Evolutionary conservation across 1,284 basidiomycete genomes (phyloP).

Genomic region (Irpex lacteus): DNA sequence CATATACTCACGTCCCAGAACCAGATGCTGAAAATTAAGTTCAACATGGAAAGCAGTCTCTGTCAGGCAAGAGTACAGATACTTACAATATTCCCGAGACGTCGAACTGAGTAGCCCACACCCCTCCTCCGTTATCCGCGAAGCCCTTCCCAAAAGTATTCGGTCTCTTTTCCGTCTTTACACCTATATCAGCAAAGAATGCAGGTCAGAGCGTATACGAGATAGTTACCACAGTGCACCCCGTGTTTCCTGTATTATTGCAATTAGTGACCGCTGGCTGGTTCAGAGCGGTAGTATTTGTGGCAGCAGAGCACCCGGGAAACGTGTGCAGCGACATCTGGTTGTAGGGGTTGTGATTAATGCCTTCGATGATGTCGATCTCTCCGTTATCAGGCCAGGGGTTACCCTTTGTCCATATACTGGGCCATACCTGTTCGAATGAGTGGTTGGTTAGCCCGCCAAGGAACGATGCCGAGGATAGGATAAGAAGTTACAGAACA

Average conservation of each 20-base stretch:
- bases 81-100: conserved; percentile 35
- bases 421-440: conserved; percentile 44
- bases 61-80: background rate
- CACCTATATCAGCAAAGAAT: background rate
- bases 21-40: conserved; percentile 49
- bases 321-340: conserved; percentile 48
- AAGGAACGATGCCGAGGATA: background rate
- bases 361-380: conserved; percentile 53
- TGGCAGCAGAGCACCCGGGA: conserved; percentile 31
- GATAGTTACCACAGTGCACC: conserved; percentile 46
- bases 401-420: conserved; percentile 54
- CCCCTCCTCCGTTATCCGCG: conserved; percentile 57
- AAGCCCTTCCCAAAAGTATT: conserved; percentile 57
- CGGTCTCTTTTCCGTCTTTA: conserved; percentile 37
- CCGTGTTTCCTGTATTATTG: conserved; percentile 43
- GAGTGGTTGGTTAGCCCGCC: background rate
- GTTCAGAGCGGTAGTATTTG: conserved; percentile 22
- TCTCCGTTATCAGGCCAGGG: conserved; percentile 56
- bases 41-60: conserved; percentile 5
- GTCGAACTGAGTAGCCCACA: conserved; percentile 63
- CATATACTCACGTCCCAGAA: conserved; percentile 51
- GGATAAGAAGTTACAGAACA: conserved; percentile 40
- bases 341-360: conserved; percentile 41
- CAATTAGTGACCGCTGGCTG: conserved; percentile 19
- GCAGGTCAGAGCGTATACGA: background rate